A percentile compares a stretch with the other conserved stretches of the same genome.
Evolutionary conservation across 1,139 yeast genomes (phyloP).

Genomic region (Blastobotrys petasosporus): DNA sequence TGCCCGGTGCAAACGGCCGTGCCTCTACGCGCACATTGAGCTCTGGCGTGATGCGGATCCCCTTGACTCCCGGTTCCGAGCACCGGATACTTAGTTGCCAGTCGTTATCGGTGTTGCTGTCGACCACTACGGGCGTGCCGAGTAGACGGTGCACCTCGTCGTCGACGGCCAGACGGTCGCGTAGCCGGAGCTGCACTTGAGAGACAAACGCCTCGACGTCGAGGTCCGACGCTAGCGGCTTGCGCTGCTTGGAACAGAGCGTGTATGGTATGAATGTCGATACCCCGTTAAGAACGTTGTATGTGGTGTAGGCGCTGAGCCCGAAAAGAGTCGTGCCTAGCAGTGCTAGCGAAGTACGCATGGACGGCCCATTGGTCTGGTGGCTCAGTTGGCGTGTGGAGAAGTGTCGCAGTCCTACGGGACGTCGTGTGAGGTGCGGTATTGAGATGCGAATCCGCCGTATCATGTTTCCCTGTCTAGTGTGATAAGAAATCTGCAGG

Average conservation of each 20-base stretch:
- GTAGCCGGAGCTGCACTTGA: constrained; percentile 16
- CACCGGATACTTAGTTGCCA: constrained; percentile 18
- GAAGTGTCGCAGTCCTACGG: too few species aligned
- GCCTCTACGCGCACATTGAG: constrained; percentile 14
- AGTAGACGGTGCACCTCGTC: constrained; percentile 20
- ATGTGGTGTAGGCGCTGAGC: constrained; percentile 17
- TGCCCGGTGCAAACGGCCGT: constrained; percentile 17
- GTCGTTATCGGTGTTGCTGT: constrained; percentile 11
- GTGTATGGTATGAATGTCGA: constrained; percentile 24
- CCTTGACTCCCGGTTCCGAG: constrained; percentile 24
- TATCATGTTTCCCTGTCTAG: too few species aligned
- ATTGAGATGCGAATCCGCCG: too few species aligned
- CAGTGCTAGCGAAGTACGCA: constrained; percentile 12
- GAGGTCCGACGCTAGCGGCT: constrained; percentile 19
- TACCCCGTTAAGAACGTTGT: constrained; percentile 18
- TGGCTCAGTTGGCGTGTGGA: too few species aligned
- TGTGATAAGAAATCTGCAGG: too few species aligned
- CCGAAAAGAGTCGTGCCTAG: constrained; percentile 15
- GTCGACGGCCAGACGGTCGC: constrained; percentile 21
- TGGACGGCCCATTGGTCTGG: neutral
- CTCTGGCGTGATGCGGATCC: constrained; percentile 18
- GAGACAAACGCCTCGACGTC: constrained; percentile 17
- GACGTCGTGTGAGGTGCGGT: too few species aligned
- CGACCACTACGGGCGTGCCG: constrained; percentile 19
- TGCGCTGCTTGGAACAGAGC: constrained; percentile 18